Evolutionary conservation across 1,284 basidiomycete species (phyloP), one percentile per base, ranked within the genome.

Genomic region (Cutaneotrichosporon sp.): DNA sequence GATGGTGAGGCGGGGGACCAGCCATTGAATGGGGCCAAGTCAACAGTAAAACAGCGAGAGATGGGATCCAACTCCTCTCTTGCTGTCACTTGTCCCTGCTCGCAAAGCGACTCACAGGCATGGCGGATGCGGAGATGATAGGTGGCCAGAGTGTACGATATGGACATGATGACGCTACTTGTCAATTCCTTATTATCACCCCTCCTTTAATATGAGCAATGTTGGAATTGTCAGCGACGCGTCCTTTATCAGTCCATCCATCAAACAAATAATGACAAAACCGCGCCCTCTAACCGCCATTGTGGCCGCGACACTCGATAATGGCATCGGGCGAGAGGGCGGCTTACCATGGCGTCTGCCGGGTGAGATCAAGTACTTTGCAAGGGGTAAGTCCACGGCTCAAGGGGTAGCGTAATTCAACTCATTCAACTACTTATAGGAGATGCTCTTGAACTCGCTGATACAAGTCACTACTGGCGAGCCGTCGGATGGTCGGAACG

Each of bases 301-400:
- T 74, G 95, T 97, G 67, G 95, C 95, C 5, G 92, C 93, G 14
- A 96, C 95, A 4, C 83, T 85, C 65, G 82, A 85, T 22, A 92
- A 96, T 78, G 96, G 94, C 4, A 97, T 99, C 70, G 97, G 97
- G 5, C 83, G 86, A 63, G 85, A 85, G 30, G 85, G 86, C 16
- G 76, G 77, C 30, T 84, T 99, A 36, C 95, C 96, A 64, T 99
- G 97, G 97, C 85, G 87, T 30, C 85, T 99, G 4, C 85, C 91
- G 1, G 87, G 86, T 63, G 97, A 99, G 77, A 90, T 98, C 87
- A 88, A 90, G 53, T 98, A 97, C 81, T 99, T 99, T 79, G 89
- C 90, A 21, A 85, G 85, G 55, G 88, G 80, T 81, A 34, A 58
- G 80, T 73, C 26, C 26, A 26, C 3, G 26, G 26, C 26, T 26